Conservation (phyloP, 345 rosid genomes). For the Camelina hispida region DNA sequence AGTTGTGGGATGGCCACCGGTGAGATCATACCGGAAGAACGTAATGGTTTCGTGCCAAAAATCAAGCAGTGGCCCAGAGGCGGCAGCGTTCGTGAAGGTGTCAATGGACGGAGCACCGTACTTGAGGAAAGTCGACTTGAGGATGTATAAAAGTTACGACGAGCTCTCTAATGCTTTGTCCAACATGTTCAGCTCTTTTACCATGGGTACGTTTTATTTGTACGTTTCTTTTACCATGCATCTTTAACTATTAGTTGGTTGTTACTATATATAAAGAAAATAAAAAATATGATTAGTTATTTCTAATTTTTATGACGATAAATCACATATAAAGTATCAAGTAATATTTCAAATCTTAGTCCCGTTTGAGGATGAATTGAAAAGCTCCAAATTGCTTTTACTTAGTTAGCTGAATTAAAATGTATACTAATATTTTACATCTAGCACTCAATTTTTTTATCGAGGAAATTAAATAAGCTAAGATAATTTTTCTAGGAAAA, state of each 20-base stretch:
- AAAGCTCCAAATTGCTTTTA: not conserved
- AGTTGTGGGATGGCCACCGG: slow-evolving; percentile 98
- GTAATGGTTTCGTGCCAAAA: slow-evolving; percentile 55
- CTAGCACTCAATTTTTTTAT: not conserved
- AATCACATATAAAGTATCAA: not conserved
- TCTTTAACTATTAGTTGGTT: not conserved
- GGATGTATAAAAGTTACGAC: slow-evolving; percentile 67
- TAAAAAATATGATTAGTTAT: not conserved
- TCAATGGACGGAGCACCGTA: slow-evolving; percentile 97
- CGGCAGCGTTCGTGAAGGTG: slow-evolving; percentile 73
- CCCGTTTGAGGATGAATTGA: not conserved
- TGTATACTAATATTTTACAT: too few relatives aligned
- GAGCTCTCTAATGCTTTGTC: slow-evolving; percentile 71
- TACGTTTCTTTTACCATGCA: not conserved
- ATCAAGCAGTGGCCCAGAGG: slow-evolving; percentile 37
- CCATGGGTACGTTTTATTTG: slow-evolving; percentile 52
- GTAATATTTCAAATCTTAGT: not conserved
- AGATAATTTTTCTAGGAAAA: slow-evolving; percentile 42
- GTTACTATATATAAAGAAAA: not conserved
- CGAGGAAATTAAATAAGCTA: too few relatives aligned
- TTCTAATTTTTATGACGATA: not conserved
- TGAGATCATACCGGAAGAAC: slow-evolving; percentile 84
- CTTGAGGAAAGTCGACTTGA: slow-evolving; percentile 85
- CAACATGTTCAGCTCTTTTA: slow-evolving; percentile 86
- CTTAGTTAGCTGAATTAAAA: not conserved